phyloP scores from a whole-genome alignment of 371 early-diverging fungal genomes.

The Mucor mucedo region DNA sequence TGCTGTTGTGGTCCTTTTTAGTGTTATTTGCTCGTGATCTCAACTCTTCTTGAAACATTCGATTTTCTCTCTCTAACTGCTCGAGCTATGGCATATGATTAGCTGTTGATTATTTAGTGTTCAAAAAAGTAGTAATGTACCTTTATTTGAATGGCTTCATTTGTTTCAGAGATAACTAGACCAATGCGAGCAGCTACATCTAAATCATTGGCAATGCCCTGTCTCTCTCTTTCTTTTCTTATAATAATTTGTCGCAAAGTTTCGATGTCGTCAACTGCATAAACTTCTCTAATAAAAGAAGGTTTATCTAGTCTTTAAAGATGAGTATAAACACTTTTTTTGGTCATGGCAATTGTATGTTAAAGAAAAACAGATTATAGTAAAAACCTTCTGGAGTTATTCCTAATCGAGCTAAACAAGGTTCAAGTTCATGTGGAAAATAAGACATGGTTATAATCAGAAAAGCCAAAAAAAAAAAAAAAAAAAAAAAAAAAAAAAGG shows the following conservation, averaged over 20 bases:
- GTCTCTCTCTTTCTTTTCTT: slow-evolving; percentile 69
- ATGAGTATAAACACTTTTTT: slow-evolving; percentile 11
- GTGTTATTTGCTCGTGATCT: slow-evolving; percentile 16
- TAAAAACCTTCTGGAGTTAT: slow-evolving; percentile 50
- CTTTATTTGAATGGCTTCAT: slow-evolving; percentile 64
- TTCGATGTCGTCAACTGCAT: slow-evolving; percentile 57
- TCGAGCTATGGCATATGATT: slow-evolving; percentile 30
- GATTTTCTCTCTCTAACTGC: slow-evolving; percentile 63
- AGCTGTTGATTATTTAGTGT: neutral
- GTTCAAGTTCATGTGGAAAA: slow-evolving; percentile 45
- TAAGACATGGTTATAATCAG: slow-evolving; percentile 3
- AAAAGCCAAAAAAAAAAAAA: no score
- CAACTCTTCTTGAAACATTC: slow-evolving; percentile 55
- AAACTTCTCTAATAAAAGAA: slow-evolving; percentile 49
- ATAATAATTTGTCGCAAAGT: slow-evolving; percentile 57
- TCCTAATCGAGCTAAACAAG: slow-evolving; percentile 55
- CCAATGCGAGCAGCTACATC: slow-evolving; percentile 73
- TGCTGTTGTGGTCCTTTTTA: slow-evolving; percentile 11
- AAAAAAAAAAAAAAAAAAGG: no score
- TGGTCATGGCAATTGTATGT: neutral
- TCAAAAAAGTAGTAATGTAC: slow-evolving; percentile 19
- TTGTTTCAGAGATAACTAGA: slow-evolving; percentile 66
- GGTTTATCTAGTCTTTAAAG: slow-evolving; percentile 43
- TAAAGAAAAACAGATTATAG: neutral
- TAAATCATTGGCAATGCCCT: slow-evolving; percentile 63